Conservation (phyloP, 2,329 filamentous ascomycete species). For the Xylariaceae sp. region DNA sequence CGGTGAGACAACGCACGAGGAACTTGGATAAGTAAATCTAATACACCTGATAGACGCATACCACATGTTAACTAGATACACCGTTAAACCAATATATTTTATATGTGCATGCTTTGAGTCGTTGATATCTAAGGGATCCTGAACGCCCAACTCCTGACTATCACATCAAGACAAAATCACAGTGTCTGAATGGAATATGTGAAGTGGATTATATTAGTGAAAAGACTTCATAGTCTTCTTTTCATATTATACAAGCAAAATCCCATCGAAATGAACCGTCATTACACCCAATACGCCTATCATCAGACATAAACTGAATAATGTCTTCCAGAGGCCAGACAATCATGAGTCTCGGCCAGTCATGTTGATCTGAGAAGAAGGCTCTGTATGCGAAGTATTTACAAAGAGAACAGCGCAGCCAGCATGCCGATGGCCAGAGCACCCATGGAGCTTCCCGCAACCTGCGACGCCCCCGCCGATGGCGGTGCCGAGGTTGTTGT, state of each 20-base stretch:
- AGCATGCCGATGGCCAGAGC: slow-evolving; percentile 34
- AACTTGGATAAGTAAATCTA: too few relatives aligned
- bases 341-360: background rate
- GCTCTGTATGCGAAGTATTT: slow-evolving; percentile 16
- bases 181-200: too few relatives aligned
- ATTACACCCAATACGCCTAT: background rate
- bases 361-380: background rate
- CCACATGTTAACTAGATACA: too few relatives aligned
- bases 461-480: slow-evolving; percentile 29
- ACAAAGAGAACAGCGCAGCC: slow-evolving; percentile 35
- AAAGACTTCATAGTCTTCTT: too few relatives aligned
- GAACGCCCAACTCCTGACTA: too few relatives aligned
- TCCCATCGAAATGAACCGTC: background rate
- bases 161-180: too few relatives aligned
- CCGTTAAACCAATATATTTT: background rate
- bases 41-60: too few relatives aligned
- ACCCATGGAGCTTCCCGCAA: slow-evolving; percentile 32
- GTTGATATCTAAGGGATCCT: too few relatives aligned
- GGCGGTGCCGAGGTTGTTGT: slow-evolving; percentile 27
- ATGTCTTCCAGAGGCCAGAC: slow-evolving; percentile 5
- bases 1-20: background rate
- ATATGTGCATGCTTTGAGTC: background rate
- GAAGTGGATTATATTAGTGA: too few relatives aligned
- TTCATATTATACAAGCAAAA: too few relatives aligned
- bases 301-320: slow-evolving; percentile 2